Base-by-base conservation (phyloP, 176 grass and related monocot species). In the Melocanna baccifera region DNA sequence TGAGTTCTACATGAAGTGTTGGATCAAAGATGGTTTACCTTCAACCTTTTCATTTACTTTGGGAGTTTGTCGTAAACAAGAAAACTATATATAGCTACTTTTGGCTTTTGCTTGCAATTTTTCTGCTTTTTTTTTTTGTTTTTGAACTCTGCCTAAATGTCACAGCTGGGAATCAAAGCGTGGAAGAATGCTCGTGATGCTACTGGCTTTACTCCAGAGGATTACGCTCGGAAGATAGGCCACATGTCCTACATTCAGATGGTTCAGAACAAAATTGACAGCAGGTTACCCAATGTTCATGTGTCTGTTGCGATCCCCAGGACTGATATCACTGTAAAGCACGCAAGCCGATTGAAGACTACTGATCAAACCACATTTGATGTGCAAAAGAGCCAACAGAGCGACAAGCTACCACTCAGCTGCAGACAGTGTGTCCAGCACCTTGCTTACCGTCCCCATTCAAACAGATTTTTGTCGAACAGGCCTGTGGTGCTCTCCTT, bases 201-300 rank as follows among this genome's bases (percentile, higher is more conserved):
- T 28, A 79, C 68, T 56, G 89, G 89, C 46, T 86, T 87, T 70
- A 93, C 96, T 79, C 96, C 96, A 12, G 91, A 91, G 83, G 93
- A 95, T 25, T 95, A 89, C 30, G 96, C 96, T 62, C 18, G 48
- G 30, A 53, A 82, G 48, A 90, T 67, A 72, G 96, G 71, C 4
- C 87, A 95, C 59, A 7, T 59, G 73, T 90, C 91, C 43, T 95
- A 98, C 73, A 78, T 87, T 37, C 68, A 80, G 83, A 82, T 98
- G 87, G 87, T 98, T 62, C 89, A 95, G 84, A 86, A 87, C 73
- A 93, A 98, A 83, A 90, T 92, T 22, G 89, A 93, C 67, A 76
- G 66, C 57, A 88, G 78, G 71, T 36, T 81, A 23, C 46, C 56
- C 53, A 78, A 69, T 65, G 71, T 65, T 64, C 79, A 93, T 13